Evolutionary conservation across 169 alveolate genomes (phyloP).

Genomic region (Plasmodium yoelii): DNA sequence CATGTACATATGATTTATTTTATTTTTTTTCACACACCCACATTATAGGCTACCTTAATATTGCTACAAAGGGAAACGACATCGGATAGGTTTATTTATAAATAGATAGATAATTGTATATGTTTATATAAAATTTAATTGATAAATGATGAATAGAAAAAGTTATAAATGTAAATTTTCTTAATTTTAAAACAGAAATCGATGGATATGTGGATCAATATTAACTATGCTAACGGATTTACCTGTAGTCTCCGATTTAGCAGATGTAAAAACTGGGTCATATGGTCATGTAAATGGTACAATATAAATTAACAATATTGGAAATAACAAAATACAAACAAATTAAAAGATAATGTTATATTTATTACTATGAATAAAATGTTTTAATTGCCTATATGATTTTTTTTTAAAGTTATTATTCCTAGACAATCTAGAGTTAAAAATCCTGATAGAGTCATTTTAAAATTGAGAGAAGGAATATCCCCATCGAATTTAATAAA

Average conservation of each 20-base stretch:
- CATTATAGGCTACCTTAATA: constrained; percentile 58
- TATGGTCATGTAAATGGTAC: constrained; percentile 85
- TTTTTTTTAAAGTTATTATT: constrained; percentile 31
- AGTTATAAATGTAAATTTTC: background rate
- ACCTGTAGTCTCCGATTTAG: constrained; percentile 83
- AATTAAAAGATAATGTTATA: too few relatives aligned
- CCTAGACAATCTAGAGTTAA: constrained; percentile 74
- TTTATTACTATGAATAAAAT: too few relatives aligned
- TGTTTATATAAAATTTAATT: too few relatives aligned
- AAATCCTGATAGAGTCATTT: constrained; percentile 66
- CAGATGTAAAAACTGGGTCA: constrained; percentile 84
- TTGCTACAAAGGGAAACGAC: constrained; percentile 67
- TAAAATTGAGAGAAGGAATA: constrained; percentile 74
- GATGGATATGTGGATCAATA: constrained; percentile 83
- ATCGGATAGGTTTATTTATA: constrained; percentile 44
- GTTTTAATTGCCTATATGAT: too few relatives aligned
- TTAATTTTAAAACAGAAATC: constrained; percentile 21
- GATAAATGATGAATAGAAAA: background rate
- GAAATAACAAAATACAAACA: background rate
- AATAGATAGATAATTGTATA: too few relatives aligned
- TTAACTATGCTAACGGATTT: constrained; percentile 82
- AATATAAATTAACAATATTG: background rate
- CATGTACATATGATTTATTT: background rate
- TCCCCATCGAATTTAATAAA: constrained; percentile 57
- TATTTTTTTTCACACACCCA: background rate